A percentile compares a stretch with the other conserved stretches of the same genome.
These are phyloP conservation scores for Zizania latifolia DNA, from an alignment of 176 grass and related monocot genomes.

Conservation along the genomic window DNA sequence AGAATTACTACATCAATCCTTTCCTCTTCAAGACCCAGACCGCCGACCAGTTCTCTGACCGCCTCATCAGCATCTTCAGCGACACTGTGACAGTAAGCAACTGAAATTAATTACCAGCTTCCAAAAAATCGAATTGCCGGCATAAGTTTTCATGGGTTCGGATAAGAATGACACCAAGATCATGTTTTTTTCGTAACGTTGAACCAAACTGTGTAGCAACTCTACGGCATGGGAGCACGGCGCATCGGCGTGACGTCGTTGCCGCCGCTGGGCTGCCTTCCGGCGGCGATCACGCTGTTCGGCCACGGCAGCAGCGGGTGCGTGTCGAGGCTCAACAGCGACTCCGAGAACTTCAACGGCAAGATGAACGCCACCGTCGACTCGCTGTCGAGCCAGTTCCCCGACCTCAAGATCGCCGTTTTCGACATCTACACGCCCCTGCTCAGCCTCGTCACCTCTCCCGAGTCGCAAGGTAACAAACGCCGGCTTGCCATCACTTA, in stretches of 20 bases:
- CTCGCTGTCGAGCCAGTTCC: slow-evolving; percentile 45
- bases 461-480: slow-evolving; percentile 53
- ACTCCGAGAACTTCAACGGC: slow-evolving; percentile 61
- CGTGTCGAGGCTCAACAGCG: slow-evolving; percentile 52
- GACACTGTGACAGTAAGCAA: slow-evolving; percentile 44
- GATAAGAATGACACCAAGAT: too few species aligned
- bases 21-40: slow-evolving; percentile 66
- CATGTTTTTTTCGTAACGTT: too few species aligned
- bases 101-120: background rate
- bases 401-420: slow-evolving; percentile 65
- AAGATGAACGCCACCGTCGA: slow-evolving; percentile 50
- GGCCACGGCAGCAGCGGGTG: slow-evolving; percentile 50
- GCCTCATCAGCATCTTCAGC: slow-evolving; percentile 57
- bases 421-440: slow-evolving; percentile 94
- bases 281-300: slow-evolving; percentile 68
- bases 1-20: slow-evolving; percentile 99
- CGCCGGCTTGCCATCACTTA: too few species aligned
- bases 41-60: slow-evolving; percentile 58
- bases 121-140: too few species aligned
- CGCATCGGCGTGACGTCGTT: slow-evolving; percentile 71
- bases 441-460: slow-evolving; percentile 38
- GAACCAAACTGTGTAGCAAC: slow-evolving; percentile 23
- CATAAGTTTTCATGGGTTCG: too few species aligned
- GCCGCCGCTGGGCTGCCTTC: slow-evolving; percentile 76
- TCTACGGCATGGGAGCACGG: slow-evolving; percentile 77